These are phyloP conservation scores for Dendryphion nanum DNA, from an alignment of 2,329 filamentous ascomycete species.

Conservation along the genomic window DNA sequence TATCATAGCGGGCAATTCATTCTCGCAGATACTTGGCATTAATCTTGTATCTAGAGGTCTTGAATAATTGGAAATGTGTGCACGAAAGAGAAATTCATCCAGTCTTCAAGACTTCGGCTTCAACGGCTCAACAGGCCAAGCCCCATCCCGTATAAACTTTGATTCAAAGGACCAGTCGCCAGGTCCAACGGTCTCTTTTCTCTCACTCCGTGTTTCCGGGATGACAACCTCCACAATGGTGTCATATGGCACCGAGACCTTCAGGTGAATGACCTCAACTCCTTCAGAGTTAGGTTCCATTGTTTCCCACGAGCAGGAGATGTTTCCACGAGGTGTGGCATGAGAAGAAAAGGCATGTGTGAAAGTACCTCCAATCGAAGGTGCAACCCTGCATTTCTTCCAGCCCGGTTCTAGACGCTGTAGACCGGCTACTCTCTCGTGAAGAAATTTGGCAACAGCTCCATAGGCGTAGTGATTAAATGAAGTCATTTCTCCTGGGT, in stretches of 20 bases:
- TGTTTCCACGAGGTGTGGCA: background rate
- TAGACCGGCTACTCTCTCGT: conserved; percentile 1
- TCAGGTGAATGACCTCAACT: background rate
- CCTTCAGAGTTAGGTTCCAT: background rate
- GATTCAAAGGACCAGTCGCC: background rate
- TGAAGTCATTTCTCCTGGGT: conserved; percentile 1
- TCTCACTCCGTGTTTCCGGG: background rate
- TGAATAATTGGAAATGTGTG: background rate
- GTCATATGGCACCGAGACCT: background rate
- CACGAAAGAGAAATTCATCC: background rate
- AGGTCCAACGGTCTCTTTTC: background rate
- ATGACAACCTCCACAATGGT: conserved; percentile 1
- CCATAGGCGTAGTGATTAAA: conserved; percentile 2
- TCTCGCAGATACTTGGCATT: background rate
- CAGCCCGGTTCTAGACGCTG: conserved; percentile 1
- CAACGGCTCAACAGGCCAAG: background rate
- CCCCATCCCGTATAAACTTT: conserved; percentile 1
- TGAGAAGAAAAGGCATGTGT: background rate
- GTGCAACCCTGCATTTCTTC: background rate
- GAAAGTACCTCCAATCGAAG: background rate
- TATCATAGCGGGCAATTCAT: background rate
- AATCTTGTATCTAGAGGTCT: too few relatives aligned
- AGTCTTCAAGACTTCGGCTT: background rate
- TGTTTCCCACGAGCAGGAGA: background rate
- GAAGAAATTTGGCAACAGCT: conserved; percentile 1